Evolutionary conservation across 2,329 filamentous ascomycete species (phyloP).

Genomic region (Leptographium galeiforme): DNA sequence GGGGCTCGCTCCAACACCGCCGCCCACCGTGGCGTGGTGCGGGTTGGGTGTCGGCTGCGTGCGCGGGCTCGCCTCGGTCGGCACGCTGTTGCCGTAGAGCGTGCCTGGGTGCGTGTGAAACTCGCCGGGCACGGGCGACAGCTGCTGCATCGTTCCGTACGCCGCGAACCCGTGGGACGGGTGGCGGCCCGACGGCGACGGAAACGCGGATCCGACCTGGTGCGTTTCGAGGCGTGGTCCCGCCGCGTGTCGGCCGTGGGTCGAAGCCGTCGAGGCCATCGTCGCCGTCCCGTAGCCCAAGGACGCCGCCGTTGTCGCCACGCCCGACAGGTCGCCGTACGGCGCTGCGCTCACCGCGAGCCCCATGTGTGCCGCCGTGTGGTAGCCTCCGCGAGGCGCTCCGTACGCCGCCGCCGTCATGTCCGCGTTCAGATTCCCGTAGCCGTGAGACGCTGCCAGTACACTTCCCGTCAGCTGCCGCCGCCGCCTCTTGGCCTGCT

Average conservation of each 20-base stretch:
- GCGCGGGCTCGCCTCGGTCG: constrained; percentile 8
- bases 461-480: constrained; percentile 3
- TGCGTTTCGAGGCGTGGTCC: constrained; percentile 10
- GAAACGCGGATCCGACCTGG: constrained; percentile 4
- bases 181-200: constrained; percentile 7
- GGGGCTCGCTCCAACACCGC: constrained; percentile 8
- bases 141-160: constrained; percentile 6
- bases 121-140: constrained; percentile 8
- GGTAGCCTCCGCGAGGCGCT: constrained; percentile 3
- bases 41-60: constrained; percentile 10
- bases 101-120: constrained; percentile 7
- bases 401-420: constrained; percentile 1
- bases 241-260: constrained; percentile 4
- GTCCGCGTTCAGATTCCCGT: not conserved
- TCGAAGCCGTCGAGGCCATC: not conserved
- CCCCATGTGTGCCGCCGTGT: not conserved
- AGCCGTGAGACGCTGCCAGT: not conserved
- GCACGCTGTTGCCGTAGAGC: constrained; percentile 5
- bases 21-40: constrained; percentile 6
- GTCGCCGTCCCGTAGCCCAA: not conserved
- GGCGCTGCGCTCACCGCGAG: constrained; percentile 8
- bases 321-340: constrained; percentile 3
- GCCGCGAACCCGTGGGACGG: constrained; percentile 7
- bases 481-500: constrained; percentile 8
- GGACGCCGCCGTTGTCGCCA: not conserved